Evolutionary conservation across 805 yeast genomes (phyloP).

Genomic region (Metschnikowia amazonensis): DNA sequence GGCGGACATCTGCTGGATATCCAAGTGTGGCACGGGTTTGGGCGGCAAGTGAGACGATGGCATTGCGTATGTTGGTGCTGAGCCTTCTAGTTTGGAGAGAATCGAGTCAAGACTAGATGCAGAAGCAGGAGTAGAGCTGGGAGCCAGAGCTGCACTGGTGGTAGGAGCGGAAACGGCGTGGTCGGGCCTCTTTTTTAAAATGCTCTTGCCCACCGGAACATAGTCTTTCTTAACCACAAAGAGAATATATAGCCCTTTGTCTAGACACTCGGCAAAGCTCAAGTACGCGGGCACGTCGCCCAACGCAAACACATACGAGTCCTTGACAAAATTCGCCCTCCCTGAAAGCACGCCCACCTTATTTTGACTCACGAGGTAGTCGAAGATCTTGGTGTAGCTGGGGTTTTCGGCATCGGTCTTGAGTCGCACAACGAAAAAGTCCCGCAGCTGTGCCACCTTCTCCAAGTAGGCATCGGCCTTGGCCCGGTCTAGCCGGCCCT

Average conservation of each 20-base stretch:
- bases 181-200: conserved; percentile 15
- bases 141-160: neutral
- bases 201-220: conserved; percentile 24
- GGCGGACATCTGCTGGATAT: conserved; percentile 5
- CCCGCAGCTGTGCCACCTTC: conserved; percentile 46
- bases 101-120: conserved; percentile 23
- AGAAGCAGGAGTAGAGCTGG: neutral
- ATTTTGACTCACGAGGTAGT: conserved; percentile 43
- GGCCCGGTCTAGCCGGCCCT: conserved; percentile 57
- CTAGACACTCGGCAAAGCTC: conserved; percentile 9
- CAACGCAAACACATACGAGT: conserved; percentile 55
- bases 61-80: neutral
- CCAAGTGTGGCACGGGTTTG: neutral
- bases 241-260: conserved; percentile 23
- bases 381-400: conserved; percentile 31
- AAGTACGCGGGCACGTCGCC: conserved; percentile 10
- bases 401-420: conserved; percentile 17
- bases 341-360: conserved; percentile 61
- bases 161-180: neutral
- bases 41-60: neutral
- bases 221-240: conserved; percentile 39
- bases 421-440: conserved; percentile 50
- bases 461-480: conserved; percentile 57
- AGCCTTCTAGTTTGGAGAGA: conserved; percentile 25
- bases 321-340: conserved; percentile 52